Evolutionary conservation across 805 yeast species (phyloP), one percentile per base, ranked within the genome.

Genomic region (Ogataea trehalophila): DNA sequence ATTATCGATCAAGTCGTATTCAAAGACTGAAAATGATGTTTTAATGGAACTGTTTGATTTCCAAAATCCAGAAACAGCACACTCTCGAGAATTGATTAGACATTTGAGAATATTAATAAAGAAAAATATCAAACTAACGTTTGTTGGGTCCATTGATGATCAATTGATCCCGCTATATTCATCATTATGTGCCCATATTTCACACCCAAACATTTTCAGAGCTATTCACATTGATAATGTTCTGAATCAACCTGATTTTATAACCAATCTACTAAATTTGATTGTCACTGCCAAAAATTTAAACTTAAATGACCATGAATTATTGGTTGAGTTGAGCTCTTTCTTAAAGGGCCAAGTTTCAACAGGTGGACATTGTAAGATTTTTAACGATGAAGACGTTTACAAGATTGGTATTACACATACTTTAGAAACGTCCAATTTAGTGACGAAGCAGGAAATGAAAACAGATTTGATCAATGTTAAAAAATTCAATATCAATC

Each of bases 111-210:
- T 76, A 0, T 69, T 89, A n/a, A 72, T 90, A n/a, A 74, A 75
- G 14, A 74, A 78, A 48, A 87, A 91, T 52, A 87, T 87, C 37
- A 91, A 89, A 61, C 56, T 91, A 4, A 78, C 90, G 14, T 84
- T 87, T 59, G 80, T 88, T 36, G 97, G 96, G 0, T 85, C 96
- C 0, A 77, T 89, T 31, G 87, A 88, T 61, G 98, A 94, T 66
- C 97, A 88, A 63, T 68, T 94, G 55, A 92, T 90, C 2, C 98
- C 98, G 3, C 65, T 92, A n/a, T 92, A 89, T 60, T 90, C 97
- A 0, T 84, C 97, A 0, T 71, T 85, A 17, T 87, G 94, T 46
- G 70, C 82, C 2, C 91, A 88, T 61, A 73, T 86, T 2, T 73
- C 75, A 50, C 99, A 92, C 67, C 97, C 98, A 1, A 87, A 90